Base-by-base conservation (phyloP, 306 rosid species). In the Quercus cerris region DNA sequence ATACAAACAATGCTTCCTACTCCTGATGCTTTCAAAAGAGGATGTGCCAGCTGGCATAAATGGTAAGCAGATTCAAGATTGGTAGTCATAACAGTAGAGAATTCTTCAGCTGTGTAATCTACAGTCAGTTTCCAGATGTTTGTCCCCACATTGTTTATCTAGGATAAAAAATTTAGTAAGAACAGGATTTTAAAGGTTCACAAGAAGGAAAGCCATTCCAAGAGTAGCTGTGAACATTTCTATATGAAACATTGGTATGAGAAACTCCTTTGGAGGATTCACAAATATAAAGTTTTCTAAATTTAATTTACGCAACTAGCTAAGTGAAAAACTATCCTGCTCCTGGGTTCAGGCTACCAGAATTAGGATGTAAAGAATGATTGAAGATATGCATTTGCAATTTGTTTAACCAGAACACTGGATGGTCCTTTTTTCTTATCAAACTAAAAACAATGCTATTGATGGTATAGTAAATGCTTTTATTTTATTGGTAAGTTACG, bases 101-200 rank as follows among this genome's bases (percentile, higher is more conserved):
- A 13, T 66, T 89, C 90, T 38, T 86, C 87, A 12, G 73, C 76
- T 5, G 81, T 84, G 68, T 51, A 52, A 25, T 86, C 86, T 30
- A 14, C 22, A 13, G 74, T 68, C 22, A 74, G 23, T 69, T 78
- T 89, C 1, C 10, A 0, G 2, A 5, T 6, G 1, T 0, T 0
- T 13, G 41, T 78, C 33, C 80, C 87, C 0, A 78, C 89, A 17
- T 89, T 89, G 76, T 89, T 89, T 78, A 86, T 71, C 92, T 86
- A 57, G 55, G 0, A 46, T 6, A 20, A 23, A 68, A 33, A 1
- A 56, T 6, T 71, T 71, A 71, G 57, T 23, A 11, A 22, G 28
- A 44, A 46, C 30, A 19, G 35, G 33, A 33, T 35, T 17, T 3
- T 27, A 6, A 70, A 57, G 27, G 70, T 63, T 58, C n/a, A 63